Evolutionary conservation across 805 yeast species (phyloP).

Genomic region (Schwanniomyces yamadae): DNA sequence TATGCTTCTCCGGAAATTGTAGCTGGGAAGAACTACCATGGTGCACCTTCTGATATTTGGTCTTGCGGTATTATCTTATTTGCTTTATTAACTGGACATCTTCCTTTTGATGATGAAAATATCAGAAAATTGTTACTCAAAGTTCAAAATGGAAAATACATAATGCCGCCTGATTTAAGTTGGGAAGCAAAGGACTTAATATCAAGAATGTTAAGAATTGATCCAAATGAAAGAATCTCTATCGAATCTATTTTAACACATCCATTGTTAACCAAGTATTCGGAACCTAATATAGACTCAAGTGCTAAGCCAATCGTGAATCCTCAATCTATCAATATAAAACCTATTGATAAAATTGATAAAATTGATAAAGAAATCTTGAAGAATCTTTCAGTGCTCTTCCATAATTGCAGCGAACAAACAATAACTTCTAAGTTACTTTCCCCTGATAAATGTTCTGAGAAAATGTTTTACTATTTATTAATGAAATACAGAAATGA

Average conservation of each 20-base stretch:
- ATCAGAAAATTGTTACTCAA: constrained; percentile 67
- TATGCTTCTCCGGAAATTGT: constrained; percentile 89
- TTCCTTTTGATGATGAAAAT: constrained; percentile 82
- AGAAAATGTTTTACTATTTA: constrained; percentile 77
- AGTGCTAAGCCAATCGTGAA: too few species aligned
- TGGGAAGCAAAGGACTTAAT: constrained; percentile 68
- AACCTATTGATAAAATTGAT: constrained; percentile 36
- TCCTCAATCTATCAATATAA: constrained; percentile 27
- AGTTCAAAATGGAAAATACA: constrained; percentile 74
- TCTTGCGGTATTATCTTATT: constrained; percentile 82
- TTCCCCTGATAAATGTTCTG: constrained; percentile 61
- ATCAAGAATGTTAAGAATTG: constrained; percentile 61
- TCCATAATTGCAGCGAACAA: constrained; percentile 70
- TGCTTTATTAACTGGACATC: constrained; percentile 75
- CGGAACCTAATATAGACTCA: constrained; percentile 34
- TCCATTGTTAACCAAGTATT: constrained; percentile 66
- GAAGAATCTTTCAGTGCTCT: constrained; percentile 71
- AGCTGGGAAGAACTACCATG: constrained; percentile 73
- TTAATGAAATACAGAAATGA: constrained; percentile 72
- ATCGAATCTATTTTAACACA: constrained; percentile 65
- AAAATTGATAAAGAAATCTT: constrained; percentile 73
- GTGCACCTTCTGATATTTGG: constrained; percentile 86
- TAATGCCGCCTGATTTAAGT: constrained; percentile 66
- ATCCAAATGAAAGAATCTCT: constrained; percentile 69
- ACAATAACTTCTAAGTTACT: constrained; percentile 53